A percentile compares a stretch with the other conserved stretches of the same genome.
Evolutionary conservation across 2,329 filamentous ascomycete genomes (phyloP).

Genomic region (Pseudogymnoascus sp.): DNA sequence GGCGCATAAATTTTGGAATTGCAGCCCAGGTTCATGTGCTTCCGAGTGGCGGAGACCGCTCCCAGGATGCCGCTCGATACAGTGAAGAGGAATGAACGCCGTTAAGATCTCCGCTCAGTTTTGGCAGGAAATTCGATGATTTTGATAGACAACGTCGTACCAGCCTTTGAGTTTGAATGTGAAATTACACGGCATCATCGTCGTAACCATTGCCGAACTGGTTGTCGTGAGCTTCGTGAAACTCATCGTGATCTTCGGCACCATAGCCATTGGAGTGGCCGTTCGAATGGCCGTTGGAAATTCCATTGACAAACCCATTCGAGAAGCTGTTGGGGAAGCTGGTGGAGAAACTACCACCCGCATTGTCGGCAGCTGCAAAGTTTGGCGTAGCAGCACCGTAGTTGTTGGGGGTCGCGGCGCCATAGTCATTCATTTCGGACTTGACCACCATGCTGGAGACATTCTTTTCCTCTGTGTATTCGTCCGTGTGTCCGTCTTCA

Average conservation of each 20-base stretch:
- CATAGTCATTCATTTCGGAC: neutral
- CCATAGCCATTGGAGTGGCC: neutral
- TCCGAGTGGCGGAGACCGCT: neutral
- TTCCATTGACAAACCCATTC: neutral
- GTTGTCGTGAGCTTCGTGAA: neutral
- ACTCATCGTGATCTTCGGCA: neutral
- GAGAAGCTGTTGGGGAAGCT: neutral
- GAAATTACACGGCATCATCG: neutral
- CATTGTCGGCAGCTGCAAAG: neutral
- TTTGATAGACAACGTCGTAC: neutral
- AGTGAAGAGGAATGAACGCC: neutral
- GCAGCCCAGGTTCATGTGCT: neutral
- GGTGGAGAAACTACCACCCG: neutral
- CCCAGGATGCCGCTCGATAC: neutral
- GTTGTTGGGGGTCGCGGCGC: neutral
- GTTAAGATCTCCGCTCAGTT: no score
- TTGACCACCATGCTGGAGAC: neutral
- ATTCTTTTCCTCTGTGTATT: neutral
- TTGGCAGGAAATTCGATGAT: neutral
- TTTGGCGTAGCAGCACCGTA: neutral
- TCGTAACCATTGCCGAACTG: neutral
- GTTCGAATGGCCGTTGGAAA: neutral
- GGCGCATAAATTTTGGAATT: neutral
- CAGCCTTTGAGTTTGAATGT: neutral
- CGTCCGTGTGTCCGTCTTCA: neutral